Conservation (phyloP, 768 basidiomycete species). For the Boletus eberwhitei region DNA sequence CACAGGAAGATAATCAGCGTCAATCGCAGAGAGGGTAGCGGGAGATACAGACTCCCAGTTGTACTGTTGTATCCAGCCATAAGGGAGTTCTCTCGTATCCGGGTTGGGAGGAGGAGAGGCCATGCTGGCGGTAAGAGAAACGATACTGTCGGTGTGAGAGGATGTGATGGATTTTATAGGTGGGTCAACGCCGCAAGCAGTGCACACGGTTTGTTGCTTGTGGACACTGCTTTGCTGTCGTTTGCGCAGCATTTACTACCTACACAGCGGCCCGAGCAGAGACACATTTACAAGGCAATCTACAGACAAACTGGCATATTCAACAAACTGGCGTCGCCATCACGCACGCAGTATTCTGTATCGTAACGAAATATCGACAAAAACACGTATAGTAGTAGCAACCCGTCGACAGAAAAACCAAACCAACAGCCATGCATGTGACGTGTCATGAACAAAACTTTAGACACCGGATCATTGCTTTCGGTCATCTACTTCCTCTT, state of each 20-base stretch:
- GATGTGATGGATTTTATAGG: conserved; percentile 23
- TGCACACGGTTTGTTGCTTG: conserved; percentile 19
- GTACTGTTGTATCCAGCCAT: conserved; percentile 67
- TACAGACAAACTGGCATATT: neutral
- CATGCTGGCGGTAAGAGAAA: conserved; percentile 31
- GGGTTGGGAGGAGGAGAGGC: conserved; percentile 45
- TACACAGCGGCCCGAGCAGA: conserved; percentile 13
- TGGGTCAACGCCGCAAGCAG: conserved; percentile 9
- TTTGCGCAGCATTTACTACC: conserved; percentile 25
- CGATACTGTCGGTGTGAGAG: conserved; percentile 22
- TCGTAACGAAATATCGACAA: conserved; percentile 29
- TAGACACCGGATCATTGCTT: conserved; percentile 3
- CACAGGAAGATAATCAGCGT: conserved; percentile 25
- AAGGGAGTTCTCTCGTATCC: conserved; percentile 60
- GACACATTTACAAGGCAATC: conserved; percentile 4
- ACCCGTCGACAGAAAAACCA: conserved; percentile 4
- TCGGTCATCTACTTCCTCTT: conserved; percentile 22
- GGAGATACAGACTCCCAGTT: conserved; percentile 55
- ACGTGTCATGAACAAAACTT: conserved; percentile 6
- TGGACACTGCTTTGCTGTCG: conserved; percentile 33
- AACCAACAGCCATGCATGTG: conserved; percentile 1
- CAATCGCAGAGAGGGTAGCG: conserved; percentile 12
- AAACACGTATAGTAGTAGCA: conserved; percentile 25
- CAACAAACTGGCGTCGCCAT: neutral
- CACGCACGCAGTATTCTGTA: conserved; percentile 8